Percentiles rank a stretch among this genome's conserved stretches.
Conservation (phyloP, 441 rosid genomes). For the Breynia disticha region DNA sequence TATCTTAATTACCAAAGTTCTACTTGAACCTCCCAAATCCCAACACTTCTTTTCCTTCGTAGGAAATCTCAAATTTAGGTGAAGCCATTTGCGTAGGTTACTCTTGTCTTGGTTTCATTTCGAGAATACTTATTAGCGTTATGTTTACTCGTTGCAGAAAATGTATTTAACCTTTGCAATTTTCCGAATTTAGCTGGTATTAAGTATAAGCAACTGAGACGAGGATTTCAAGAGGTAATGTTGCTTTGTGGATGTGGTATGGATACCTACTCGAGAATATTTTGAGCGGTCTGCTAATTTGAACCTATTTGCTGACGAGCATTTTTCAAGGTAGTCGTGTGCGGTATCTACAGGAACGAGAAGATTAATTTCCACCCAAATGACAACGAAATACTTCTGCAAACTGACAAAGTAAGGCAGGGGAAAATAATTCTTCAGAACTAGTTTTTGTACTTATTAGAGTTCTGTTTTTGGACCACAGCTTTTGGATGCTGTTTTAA, state of each 20-base stretch:
- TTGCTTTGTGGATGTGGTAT: conserved; percentile 10
- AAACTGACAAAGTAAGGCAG: conserved; percentile 59
- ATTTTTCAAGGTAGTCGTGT: conserved; percentile 72
- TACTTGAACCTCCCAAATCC: too few relatives aligned
- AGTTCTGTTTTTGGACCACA: too few relatives aligned
- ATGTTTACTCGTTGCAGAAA: conserved; percentile 59
- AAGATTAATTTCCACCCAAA: conserved; percentile 76
- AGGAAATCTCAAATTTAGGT: background rate
- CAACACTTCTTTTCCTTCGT: conserved; percentile 1
- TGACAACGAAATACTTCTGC: conserved; percentile 68
- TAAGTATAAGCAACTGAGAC: conserved; percentile 58
- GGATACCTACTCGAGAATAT: conserved; percentile 1
- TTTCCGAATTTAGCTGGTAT: conserved; percentile 64
- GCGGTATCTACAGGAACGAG: conserved; percentile 73
- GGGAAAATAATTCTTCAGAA: too few relatives aligned
- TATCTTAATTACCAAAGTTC: background rate
- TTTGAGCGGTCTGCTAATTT: conserved; percentile 12
- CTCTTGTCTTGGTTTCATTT: too few relatives aligned
- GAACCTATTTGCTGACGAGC: conserved; percentile 8
- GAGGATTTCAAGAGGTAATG: conserved; percentile 68
- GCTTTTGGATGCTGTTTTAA: too few relatives aligned
- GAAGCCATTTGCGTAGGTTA: too few relatives aligned
- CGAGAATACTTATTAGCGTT: conserved; percentile 28
- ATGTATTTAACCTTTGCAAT: conserved; percentile 75
- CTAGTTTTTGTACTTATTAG: too few relatives aligned